A percentile compares a stretch with the other conserved stretches of the same genome.
Evolutionary conservation across 2,329 filamentous ascomycete genomes (phyloP).

Genomic region (Hymenoscyphus scutula): DNA sequence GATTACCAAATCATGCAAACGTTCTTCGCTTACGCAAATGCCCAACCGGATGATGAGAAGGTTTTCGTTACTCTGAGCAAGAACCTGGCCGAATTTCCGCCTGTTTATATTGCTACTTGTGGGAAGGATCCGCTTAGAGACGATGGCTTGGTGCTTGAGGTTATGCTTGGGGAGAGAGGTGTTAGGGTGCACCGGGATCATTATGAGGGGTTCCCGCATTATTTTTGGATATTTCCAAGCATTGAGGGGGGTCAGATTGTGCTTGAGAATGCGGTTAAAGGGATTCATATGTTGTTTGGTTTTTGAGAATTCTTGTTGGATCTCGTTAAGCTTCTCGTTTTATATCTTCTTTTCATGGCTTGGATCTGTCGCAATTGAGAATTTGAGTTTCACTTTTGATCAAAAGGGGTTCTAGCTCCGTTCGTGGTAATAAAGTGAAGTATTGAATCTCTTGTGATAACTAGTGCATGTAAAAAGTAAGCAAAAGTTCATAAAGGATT

Average conservation of each 20-base stretch:
- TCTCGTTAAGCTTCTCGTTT: background rate
- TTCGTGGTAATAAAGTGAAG: too few species aligned
- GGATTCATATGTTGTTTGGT: conserved; percentile 17
- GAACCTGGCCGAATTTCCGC: conserved; percentile 23
- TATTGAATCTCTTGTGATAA: too few species aligned
- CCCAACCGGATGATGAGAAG: conserved; percentile 18
- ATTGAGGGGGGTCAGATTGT: conserved; percentile 22
- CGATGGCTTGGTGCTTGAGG: conserved; percentile 34
- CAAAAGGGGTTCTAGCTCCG: too few species aligned
- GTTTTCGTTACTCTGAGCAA: conserved; percentile 21
- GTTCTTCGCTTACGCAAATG: conserved; percentile 21
- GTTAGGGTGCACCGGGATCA: conserved; percentile 30
- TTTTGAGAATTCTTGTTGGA: background rate
- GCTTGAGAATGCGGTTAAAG: conserved; percentile 22
- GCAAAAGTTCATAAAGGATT: too few species aligned
- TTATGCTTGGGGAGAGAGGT: conserved; percentile 31
- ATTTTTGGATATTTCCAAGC: conserved; percentile 33
- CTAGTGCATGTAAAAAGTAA: too few species aligned
- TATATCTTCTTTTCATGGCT: background rate
- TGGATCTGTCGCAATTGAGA: background rate
- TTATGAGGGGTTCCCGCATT: conserved; percentile 36
- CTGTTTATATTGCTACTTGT: conserved; percentile 27
- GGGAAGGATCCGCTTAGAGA: conserved; percentile 35
- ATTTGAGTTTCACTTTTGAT: too few species aligned
- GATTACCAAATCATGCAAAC: conserved; percentile 22